Conservation (phyloP, 2,329 filamentous ascomycete species). For the Alternaria longipes region DNA sequence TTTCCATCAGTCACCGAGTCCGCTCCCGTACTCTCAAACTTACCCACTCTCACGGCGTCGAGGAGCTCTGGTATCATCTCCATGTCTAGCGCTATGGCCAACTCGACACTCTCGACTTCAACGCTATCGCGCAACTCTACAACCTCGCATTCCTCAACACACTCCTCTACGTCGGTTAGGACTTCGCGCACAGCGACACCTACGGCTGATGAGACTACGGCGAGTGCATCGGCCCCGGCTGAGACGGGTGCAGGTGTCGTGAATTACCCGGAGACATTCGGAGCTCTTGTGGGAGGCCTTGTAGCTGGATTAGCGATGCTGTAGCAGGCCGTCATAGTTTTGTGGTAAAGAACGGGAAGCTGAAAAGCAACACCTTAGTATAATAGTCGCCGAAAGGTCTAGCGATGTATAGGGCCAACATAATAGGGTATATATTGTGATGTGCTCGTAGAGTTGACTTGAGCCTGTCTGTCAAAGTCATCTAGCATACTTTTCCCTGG, state of each 20-base stretch:
- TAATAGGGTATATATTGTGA: conserved; percentile 43
- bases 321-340: conserved; percentile 4
- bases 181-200: conserved; percentile 16
- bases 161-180: conserved; percentile 10
- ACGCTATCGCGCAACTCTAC: conserved; percentile 10
- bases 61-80: conserved; percentile 12
- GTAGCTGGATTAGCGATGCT: conserved; percentile 33
- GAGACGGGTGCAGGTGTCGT: conserved; percentile 29
- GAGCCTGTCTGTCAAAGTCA: conserved; percentile 16
- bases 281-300: conserved; percentile 31
- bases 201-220: conserved; percentile 12
- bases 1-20: conserved; percentile 23
- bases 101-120: conserved; percentile 14
- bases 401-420: conserved; percentile 11
- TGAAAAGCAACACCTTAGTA: background rate
- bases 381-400: background rate
- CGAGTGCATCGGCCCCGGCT: conserved; percentile 22
- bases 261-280: conserved; percentile 27
- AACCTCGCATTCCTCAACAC: conserved; percentile 5
- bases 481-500: conserved; percentile 29
- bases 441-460: conserved; percentile 24
- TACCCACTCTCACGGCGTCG: conserved; percentile 17
- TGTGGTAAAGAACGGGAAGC: background rate
- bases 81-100: conserved; percentile 4
- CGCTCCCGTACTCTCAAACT: conserved; percentile 13